Conservation (phyloP, 495 filamentous ascomycete species). For the Letharia lupina region DNA sequence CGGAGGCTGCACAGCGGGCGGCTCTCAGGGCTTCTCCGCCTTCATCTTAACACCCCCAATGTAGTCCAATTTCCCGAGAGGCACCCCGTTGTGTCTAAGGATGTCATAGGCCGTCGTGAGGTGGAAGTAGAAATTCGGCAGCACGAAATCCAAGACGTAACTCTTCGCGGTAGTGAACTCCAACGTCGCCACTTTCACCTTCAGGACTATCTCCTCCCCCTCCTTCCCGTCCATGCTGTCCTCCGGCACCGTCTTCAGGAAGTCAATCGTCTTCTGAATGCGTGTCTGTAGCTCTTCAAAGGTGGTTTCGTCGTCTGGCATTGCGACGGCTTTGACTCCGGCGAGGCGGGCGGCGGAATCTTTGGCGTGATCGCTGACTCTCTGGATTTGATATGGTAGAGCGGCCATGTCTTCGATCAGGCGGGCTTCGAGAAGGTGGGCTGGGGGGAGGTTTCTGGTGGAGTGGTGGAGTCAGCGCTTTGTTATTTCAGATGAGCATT, state of each 20-base stretch:
- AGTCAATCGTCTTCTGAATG: constrained; percentile 34
- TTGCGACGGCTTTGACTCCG: constrained; percentile 23
- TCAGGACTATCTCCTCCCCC: constrained; percentile 28
- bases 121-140: constrained; percentile 56
- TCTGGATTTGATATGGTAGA: constrained; percentile 40
- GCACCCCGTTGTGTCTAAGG: constrained; percentile 47
- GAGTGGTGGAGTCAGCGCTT: background rate
- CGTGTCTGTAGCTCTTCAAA: constrained; percentile 36
- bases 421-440: constrained; percentile 6
- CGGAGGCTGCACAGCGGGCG: background rate
- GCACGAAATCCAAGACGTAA: constrained; percentile 34
- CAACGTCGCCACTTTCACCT: constrained; percentile 22
- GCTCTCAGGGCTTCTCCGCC: background rate
- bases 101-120: constrained; percentile 46
- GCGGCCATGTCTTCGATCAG: constrained; percentile 40
- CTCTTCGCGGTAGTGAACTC: constrained; percentile 19
- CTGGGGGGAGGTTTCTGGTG: background rate
- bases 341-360: constrained; percentile 28
- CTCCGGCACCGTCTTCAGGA: constrained; percentile 32
- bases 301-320: constrained; percentile 33
- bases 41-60: constrained; percentile 15
- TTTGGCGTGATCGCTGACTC: constrained; percentile 28
- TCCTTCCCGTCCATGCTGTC: constrained; percentile 33
- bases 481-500: background rate
- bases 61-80: constrained; percentile 49